Evolutionary conservation across 2,329 filamentous ascomycete species (phyloP), one percentile per base, ranked within the genome.

Genomic region (Pseudogymnoascus sp.): DNA sequence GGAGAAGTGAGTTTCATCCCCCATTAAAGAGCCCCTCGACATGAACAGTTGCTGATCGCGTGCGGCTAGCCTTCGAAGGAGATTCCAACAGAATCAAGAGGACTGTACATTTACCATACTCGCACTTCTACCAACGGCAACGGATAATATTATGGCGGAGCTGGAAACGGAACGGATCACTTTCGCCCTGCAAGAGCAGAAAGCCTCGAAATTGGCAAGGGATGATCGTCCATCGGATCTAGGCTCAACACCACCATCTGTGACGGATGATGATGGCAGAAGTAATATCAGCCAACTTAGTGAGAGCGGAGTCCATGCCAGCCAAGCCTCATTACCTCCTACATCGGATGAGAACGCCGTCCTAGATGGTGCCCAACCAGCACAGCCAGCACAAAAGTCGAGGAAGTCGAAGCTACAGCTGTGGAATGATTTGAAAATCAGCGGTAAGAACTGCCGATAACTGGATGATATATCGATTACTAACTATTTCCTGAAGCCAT

Each of bases 71-170:
- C 83, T 99, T 64, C 91, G 92, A 59, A 89, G 94, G 62, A 89
- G 94, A 71, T 99, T 99, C 76, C 91, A 97, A 74, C 94, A 99
- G 76, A 99, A 99, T 74, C 94, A 99, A 73, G 93, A 96, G 73
- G 94, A 99, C 75, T 99, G 94, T 76, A 97, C 93, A 57, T 97
- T 95, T 73, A 99, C 94, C 37, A 91, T 97, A 47, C 86, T 97
- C n/a, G 94, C 93, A 30, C 85, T 99, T 61, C 82, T 99, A 8
- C 94, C 94, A 4, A 96, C 93, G 34, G 90, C 91, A 6, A 92
- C 92, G 22, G 86, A 94, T 67, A 93, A 95, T 72, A 88, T 99
- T 68, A 79, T 97, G 69, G 86, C 90, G 67, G 86, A 88, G 32
- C 84, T 97, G 68, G 90, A 95, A 60, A 96, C 96, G 43, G 94